Evolutionary conservation across 495 filamentous ascomycete genomes (phyloP).

Genomic region (Neurospora sp.): DNA sequence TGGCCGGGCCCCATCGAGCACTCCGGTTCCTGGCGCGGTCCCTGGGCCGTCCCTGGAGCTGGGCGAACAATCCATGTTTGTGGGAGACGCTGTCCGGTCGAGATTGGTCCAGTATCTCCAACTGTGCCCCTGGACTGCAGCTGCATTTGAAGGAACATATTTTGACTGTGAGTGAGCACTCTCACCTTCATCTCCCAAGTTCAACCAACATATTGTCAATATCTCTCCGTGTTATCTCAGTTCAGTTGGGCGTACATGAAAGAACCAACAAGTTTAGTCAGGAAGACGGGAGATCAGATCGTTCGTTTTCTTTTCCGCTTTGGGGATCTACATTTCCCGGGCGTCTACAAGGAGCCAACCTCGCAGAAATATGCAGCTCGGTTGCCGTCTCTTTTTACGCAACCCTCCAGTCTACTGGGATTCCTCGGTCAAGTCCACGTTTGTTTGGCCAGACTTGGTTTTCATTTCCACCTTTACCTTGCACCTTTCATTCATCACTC

Average conservation of each 20-base stretch:
- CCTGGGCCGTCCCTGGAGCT: background rate
- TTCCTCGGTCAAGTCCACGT: background rate
- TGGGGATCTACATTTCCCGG: background rate
- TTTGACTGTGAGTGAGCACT: background rate
- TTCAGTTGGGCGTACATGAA: background rate
- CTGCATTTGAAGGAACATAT: background rate
- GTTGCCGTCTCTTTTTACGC: background rate
- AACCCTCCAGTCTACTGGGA: background rate
- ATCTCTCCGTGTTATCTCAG: background rate
- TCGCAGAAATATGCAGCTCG: background rate
- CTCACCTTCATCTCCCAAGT: background rate
- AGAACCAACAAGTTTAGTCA: background rate
- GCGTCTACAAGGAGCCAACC: background rate
- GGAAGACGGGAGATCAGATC: background rate
- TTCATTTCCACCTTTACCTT: background rate
- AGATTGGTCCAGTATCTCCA: background rate
- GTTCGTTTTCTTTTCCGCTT: background rate
- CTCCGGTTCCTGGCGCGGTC: background rate
- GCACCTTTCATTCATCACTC: background rate
- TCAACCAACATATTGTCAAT: background rate
- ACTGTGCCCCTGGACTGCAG: background rate
- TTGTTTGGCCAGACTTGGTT: background rate
- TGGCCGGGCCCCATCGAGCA: background rate
- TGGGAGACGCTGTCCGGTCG: background rate
- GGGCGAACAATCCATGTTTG: background rate